Base-by-base conservation (phyloP, 768 basidiomycete genomes). In the Tubosaeta brunneosetosa region DNA sequence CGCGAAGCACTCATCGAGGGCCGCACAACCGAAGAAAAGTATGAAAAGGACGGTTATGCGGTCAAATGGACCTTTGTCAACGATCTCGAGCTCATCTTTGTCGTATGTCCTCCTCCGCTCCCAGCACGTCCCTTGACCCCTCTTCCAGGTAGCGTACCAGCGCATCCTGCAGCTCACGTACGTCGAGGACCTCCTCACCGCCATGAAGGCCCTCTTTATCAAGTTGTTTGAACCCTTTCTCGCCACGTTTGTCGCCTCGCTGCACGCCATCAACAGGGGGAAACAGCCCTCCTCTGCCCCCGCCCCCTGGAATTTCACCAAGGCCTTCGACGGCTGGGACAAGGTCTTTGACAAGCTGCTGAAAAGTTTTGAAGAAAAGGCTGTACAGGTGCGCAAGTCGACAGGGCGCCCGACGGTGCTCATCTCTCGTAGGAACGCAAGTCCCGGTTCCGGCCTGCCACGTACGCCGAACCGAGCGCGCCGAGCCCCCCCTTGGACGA, bases 61-160 rank as follows among this genome's bases (percentile, higher is more conserved):
- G 84, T 97, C 48, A 87, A 86, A 68, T 97, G 95, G 94, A 85
- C 91, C 0, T 91, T 94, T 62, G 86, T 90, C 29, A 99, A 99
- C 66, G 93, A 94, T 56, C 77, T 98, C 42, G 95, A 95, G 56
- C 80, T 99, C 61, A 94, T 98, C 50, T 98, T 99, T 64, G 95
- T 97, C 66, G 94, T 94, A 63, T 59, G 89, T 76, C 11, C 48
- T 27, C 31, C 10, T 34, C 6, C 43, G 49, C 26, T 12, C 27
- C 29, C 44, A 47, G 6, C 51, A 17, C 25, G 22, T 22, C 13
- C 32, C 27, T 48, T 49, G 43, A 55, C 50, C 51, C 53, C 42
- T 22, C 16, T 22, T 10, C 4, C 62, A 95, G 93, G 93, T 95
- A 49, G 92, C 94, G 36, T 98, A 97, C 74, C 94, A 97, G 65